Conservation (phyloP, 192 early-diverging fungal species). For the Powellomyces hirtus region DNA sequence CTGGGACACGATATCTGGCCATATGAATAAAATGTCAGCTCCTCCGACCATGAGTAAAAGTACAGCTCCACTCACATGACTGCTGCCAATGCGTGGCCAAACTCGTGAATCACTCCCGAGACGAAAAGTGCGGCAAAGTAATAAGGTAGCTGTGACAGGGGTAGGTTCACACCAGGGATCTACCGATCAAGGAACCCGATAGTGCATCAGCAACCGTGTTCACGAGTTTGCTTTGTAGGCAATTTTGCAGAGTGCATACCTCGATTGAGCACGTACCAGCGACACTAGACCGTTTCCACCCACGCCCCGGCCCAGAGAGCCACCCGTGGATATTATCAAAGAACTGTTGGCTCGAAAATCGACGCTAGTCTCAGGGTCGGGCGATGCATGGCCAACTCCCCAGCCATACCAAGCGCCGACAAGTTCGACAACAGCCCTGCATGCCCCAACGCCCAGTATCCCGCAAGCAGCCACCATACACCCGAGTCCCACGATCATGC, state of each 20-base stretch:
- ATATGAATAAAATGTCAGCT: neutral
- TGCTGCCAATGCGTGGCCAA: conserved; percentile 74
- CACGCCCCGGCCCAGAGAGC: conserved; percentile 14
- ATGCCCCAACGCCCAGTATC: conserved; percentile 40
- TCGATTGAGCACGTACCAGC: conserved; percentile 43
- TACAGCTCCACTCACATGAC: conserved; percentile 42
- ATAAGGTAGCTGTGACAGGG: conserved; percentile 63
- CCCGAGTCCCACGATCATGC: conserved; percentile 42
- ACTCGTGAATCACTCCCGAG: conserved; percentile 67
- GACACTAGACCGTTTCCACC: conserved; percentile 57
- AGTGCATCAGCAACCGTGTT: neutral
- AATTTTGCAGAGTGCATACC: neutral
- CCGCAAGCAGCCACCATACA: conserved; percentile 47
- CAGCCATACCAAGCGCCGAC: neutral
- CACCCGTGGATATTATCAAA: conserved; percentile 22
- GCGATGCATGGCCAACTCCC: conserved; percentile 11
- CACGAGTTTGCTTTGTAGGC: too few species aligned
- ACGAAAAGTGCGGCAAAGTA: conserved; percentile 63
- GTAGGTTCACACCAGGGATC: conserved; percentile 77
- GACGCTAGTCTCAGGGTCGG: neutral
- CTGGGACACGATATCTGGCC: conserved; percentile 55
- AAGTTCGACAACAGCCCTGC: neutral
- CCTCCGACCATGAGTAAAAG: neutral
- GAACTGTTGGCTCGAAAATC: conserved; percentile 24
- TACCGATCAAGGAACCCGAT: conserved; percentile 22